A percentile compares a stretch with the other conserved stretches of the same genome.
These are phyloP conservation scores for Stenocarpella maydis DNA, from an alignment of 2,329 filamentous ascomycete species.

Conservation along the genomic window DNA sequence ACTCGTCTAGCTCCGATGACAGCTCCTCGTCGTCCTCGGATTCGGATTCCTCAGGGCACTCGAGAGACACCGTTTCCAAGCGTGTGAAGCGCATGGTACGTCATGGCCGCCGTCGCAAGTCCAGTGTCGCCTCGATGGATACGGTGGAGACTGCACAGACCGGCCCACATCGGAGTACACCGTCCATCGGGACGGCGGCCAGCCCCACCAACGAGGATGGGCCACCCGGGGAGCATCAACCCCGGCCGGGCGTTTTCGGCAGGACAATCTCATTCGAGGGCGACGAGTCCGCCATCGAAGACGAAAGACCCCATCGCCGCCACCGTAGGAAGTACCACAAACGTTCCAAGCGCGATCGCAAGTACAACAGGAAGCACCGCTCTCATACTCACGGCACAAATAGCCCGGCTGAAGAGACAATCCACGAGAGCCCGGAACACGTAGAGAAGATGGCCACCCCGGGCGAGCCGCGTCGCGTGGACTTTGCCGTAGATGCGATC, in stretches of 20 bases:
- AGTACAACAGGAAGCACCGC: slow-evolving; percentile 55
- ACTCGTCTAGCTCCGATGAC: slow-evolving; percentile 69
- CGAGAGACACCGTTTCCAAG: slow-evolving; percentile 72
- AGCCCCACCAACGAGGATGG: slow-evolving; percentile 49
- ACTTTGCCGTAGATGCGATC: slow-evolving; percentile 56
- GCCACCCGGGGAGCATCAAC: slow-evolving; percentile 49
- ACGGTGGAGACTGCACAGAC: slow-evolving; percentile 48
- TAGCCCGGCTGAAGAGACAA: slow-evolving; percentile 45
- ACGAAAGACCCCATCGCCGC: slow-evolving; percentile 49
- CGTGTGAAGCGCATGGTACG: slow-evolving; percentile 80
- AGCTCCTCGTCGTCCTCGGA: slow-evolving; percentile 69
- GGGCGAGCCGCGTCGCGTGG: slow-evolving; percentile 63
- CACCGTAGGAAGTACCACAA: slow-evolving; percentile 48
- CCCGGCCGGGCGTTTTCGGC: slow-evolving; percentile 46
- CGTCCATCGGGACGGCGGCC: slow-evolving; percentile 52
- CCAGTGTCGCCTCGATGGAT: slow-evolving; percentile 75
- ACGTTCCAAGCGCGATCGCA: slow-evolving; percentile 50
- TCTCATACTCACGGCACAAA: slow-evolving; percentile 43
- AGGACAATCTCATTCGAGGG: slow-evolving; percentile 48
- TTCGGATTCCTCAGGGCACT: slow-evolving; percentile 72
- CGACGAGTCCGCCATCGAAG: slow-evolving; percentile 55
- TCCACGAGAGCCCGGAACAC: slow-evolving; percentile 42
- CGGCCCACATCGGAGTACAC: slow-evolving; percentile 45
- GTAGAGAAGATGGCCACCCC: slow-evolving; percentile 37
- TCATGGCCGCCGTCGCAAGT: slow-evolving; percentile 76